Evolutionary conservation across 805 yeast species (phyloP).

Genomic region (Schizosaccharomyces pombe): DNA sequence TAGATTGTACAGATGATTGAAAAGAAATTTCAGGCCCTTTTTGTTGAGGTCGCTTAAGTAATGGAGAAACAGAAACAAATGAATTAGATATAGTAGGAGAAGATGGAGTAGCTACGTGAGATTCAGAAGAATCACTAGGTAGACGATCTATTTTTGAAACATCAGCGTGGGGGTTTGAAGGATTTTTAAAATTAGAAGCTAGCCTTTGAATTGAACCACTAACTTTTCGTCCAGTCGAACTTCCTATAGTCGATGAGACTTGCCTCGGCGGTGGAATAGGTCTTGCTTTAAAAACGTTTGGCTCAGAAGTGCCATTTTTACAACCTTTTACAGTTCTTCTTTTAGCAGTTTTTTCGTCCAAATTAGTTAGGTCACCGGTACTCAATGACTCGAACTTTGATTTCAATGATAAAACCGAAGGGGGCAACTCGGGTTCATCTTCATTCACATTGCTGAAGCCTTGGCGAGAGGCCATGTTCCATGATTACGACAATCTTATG

Average conservation of each 20-base stretch:
- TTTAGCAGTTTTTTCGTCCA: not conserved
- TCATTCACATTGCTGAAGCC: not conserved
- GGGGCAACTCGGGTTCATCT: not conserved
- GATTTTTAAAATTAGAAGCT: too few relatives aligned
- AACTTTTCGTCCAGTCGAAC: too few relatives aligned
- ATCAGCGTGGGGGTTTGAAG: too few relatives aligned
- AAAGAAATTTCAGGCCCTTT: too few relatives aligned
- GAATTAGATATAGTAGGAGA: not conserved
- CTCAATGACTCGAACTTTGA: not conserved
- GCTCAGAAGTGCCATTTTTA: too few relatives aligned
- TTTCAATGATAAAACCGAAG: not conserved
- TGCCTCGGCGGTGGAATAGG: too few relatives aligned
- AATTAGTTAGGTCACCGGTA: not conserved
- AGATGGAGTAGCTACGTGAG: not conserved
- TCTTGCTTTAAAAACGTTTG: too few relatives aligned
- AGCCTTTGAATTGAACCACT: too few relatives aligned
- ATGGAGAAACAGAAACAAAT: not conserved
- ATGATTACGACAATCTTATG: not conserved
- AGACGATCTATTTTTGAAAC: too few relatives aligned
- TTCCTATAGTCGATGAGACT: too few relatives aligned
- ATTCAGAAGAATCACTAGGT: not conserved
- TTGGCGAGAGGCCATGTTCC: not conserved
- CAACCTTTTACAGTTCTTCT: not conserved
- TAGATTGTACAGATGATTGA: too few relatives aligned
- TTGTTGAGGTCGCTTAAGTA: not conserved